Percentiles rank a stretch among this genome's conserved stretches.
Evolutionary conservation across 306 rosid species (phyloP).

Genomic region (Cyamopsis tetragonoloba): DNA sequence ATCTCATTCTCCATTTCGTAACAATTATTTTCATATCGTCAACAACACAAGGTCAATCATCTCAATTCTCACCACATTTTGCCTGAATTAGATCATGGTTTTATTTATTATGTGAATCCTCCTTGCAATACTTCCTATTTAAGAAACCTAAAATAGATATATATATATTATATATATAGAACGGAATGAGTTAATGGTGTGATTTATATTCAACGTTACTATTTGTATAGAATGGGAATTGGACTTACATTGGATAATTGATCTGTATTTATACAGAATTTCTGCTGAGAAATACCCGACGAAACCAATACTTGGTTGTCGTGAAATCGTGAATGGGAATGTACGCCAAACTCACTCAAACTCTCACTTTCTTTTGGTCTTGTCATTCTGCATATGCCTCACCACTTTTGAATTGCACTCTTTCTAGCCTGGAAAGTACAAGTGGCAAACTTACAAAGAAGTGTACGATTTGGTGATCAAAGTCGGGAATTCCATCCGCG

Average conservation of each 20-base stretch:
- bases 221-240: not conserved
- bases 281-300: conserved; percentile 62
- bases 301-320: conserved; percentile 73
- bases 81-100: no score
- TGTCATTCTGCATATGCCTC: not conserved
- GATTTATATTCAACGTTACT: not conserved
- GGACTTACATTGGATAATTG: not conserved
- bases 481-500: conserved; percentile 66
- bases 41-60: no score
- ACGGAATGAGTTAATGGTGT: not conserved
- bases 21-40: no score
- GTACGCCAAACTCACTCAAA: no score
- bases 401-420: not conserved
- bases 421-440: conserved; percentile 69
- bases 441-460: conserved; percentile 72
- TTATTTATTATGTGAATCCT: no score
- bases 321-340: conserved; percentile 63
- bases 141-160: no score
- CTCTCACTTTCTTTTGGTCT: not conserved
- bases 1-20: no score
- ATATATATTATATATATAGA: no score
- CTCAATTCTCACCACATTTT: no score
- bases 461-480: conserved; percentile 58
- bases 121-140: no score
- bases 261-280: conserved; percentile 35